Base-by-base conservation (phyloP, 352 stramenopile species). In the Globisporangium yorkense region DNA sequence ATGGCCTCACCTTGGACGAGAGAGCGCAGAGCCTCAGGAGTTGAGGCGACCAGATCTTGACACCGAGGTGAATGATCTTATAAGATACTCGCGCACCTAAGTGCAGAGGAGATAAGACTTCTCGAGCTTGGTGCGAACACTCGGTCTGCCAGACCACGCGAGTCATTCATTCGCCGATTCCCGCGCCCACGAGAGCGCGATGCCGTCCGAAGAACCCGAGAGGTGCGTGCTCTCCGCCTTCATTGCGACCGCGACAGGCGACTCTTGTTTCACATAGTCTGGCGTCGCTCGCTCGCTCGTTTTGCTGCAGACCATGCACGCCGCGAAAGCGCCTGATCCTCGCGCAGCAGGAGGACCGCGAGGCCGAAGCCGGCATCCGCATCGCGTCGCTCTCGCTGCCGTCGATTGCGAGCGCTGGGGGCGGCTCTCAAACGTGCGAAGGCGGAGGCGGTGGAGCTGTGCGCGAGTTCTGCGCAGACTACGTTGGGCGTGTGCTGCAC, bases 251-350 rank as follows among this genome's bases (percentile, higher is more conserved):
- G 33, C 33, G 33, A 37, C 33, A 10, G 8, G 8, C 33, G 8
- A 37, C 7, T 50, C 21, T 31, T 20, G 24, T 20, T 27, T 5
- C 9, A 21, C 9, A 15, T 20, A 2, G 10, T 27, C 45, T 47
- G n/a, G 44, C 45, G 5, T n/a, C 35, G 12, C 29, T 27, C 13
- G 18, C 4, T 24, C 13, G 18, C 2, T 8, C 16, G 24, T 8
- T 16, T 29, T 53, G n/a, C 15, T 44, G 24, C 52, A 89, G 77
- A 50, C 75, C 77, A 1, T 89, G 77, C 63, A 90, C 74, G 15
- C 77, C 77, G 13, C 70, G 74, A 27, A 88, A 88, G 71, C 80
- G 74, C 7, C 65, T 90, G 20, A 72, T 84, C 56, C 62, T 75
- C 21, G 80, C 77, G 21, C 68, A 75, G 46, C 64, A 75, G 57